Percentiles rank a stretch among this genome's conserved stretches.
phyloP scores from a whole-genome alignment of 1,284 basidiomycete genomes.

The Schizopora paradoxa region DNA sequence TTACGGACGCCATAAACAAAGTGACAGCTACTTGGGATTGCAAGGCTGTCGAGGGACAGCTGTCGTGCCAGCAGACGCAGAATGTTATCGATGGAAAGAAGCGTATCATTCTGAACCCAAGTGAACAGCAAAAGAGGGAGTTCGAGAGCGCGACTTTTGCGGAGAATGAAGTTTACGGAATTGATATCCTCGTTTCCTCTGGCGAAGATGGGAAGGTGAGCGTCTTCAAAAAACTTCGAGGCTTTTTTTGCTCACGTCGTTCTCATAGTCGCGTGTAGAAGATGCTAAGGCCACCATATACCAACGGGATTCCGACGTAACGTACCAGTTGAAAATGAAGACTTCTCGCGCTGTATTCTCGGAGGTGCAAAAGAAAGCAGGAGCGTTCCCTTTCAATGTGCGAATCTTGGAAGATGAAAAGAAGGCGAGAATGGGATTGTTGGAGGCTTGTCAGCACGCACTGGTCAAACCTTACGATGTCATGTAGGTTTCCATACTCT shows the following conservation, averaged over 20 bases:
- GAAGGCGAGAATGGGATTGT: constrained; percentile 89
- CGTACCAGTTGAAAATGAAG: constrained; percentile 98
- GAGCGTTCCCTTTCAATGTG: constrained; percentile 96
- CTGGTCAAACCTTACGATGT: constrained; percentile 89
- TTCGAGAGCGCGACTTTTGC: constrained; percentile 82
- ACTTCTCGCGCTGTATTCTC: constrained; percentile 92
- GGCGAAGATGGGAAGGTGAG: constrained; percentile 83
- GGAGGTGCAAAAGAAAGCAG: constrained; percentile 97
- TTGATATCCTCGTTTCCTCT: constrained; percentile 90
- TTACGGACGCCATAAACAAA: constrained; percentile 84
- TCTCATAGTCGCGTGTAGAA: constrained; percentile 65
- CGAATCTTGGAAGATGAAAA: constrained; percentile 94
- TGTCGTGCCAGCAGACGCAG: constrained; percentile 87
- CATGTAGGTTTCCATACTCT: constrained; percentile 47
- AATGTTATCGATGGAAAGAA: constrained; percentile 98
- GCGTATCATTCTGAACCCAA: constrained; percentile 88
- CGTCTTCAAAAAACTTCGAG: constrained; percentile 4
- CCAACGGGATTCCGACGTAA: constrained; percentile 83
- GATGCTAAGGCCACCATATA: constrained; percentile 90
- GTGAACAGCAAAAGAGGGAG: constrained; percentile 76
- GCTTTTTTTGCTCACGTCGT: constrained; percentile 1
- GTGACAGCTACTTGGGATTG: constrained; percentile 72
- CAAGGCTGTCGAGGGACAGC: constrained; percentile 85
- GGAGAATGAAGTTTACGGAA: constrained; percentile 94
- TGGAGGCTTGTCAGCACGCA: constrained; percentile 92